Conservation (phyloP, 164 flowering plant species). For the Santalum album region DNA sequence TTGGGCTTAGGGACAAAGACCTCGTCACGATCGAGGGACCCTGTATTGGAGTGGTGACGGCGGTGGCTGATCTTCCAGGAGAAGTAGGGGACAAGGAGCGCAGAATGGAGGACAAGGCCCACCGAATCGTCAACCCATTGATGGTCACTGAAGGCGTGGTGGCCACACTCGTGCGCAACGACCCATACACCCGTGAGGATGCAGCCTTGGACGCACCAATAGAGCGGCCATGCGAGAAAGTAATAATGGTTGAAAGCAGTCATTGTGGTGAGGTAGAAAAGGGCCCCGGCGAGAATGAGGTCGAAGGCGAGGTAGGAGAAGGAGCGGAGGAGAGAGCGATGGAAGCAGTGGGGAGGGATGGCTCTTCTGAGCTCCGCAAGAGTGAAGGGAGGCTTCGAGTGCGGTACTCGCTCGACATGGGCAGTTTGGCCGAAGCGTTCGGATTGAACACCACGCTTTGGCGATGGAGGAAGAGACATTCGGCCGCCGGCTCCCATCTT, state of each 20-base stretch:
- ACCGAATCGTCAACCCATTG: constrained; percentile 33
- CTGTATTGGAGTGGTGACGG: constrained; percentile 8
- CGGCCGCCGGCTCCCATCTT: constrained; percentile 31
- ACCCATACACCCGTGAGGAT: constrained; percentile 41
- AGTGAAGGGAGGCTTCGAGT: constrained; percentile 35
- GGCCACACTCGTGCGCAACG: constrained; percentile 49
- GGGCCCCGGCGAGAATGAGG: constrained; percentile 15
- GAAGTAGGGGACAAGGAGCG: constrained; percentile 37
- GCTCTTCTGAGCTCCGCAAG: constrained; percentile 30
- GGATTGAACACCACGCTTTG: background rate
- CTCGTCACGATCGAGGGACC: constrained; percentile 2
- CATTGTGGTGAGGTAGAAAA: constrained; percentile 27
- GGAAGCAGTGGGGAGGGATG: constrained; percentile 43
- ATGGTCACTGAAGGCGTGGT: constrained; percentile 43
- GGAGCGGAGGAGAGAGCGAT: constrained; percentile 30
- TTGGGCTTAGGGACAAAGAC: constrained; percentile 5
- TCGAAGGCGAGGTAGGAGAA: constrained; percentile 31
- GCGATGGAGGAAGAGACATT: constrained; percentile 5
- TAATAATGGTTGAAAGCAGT: constrained; percentile 13
- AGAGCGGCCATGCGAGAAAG: constrained; percentile 31
- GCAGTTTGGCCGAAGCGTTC: background rate
- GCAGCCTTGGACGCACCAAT: constrained; percentile 34
- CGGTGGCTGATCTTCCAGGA: constrained; percentile 47
- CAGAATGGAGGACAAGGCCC: constrained; percentile 35
- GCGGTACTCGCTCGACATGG: constrained; percentile 15